These are phyloP conservation scores for Rhizopus sp. DNA, from an alignment of 371 early-diverging fungal genomes.

Conservation along the genomic window DNA sequence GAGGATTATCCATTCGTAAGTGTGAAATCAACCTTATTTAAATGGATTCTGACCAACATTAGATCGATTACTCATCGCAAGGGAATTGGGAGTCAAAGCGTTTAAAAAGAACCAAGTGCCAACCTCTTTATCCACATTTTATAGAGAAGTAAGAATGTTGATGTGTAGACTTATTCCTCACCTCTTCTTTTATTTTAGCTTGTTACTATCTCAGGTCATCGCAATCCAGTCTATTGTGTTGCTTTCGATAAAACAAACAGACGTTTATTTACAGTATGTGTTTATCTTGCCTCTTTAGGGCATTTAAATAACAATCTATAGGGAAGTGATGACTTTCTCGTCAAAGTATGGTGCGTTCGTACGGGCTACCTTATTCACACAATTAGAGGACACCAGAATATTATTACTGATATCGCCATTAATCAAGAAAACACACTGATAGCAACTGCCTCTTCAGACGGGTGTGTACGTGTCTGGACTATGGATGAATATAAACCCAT, in stretches of 20 bases:
- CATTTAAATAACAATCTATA: constrained; percentile 5
- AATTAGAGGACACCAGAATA: constrained; percentile 80
- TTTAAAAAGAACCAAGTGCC: constrained; percentile 27
- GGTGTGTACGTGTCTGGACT: constrained; percentile 81
- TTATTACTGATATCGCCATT: constrained; percentile 79
- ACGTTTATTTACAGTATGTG: constrained; percentile 69
- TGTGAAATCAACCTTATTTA: neutral
- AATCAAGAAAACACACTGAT: constrained; percentile 82
- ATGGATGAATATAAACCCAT: constrained; percentile 75
- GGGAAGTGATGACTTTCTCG: constrained; percentile 84
- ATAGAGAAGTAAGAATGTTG: constrained; percentile 34
- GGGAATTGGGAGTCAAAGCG: constrained; percentile 29
- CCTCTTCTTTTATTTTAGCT: constrained; percentile 41
- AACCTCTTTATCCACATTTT: constrained; percentile 28
- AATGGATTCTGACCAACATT: neutral
- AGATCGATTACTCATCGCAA: constrained; percentile 39
- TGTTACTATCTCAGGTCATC: constrained; percentile 76
- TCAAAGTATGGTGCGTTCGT: constrained; percentile 86
- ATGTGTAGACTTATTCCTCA: constrained; percentile 10
- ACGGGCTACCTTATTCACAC: constrained; percentile 83
- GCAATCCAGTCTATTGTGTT: constrained; percentile 72
- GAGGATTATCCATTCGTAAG: constrained; percentile 32
- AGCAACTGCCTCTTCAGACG: constrained; percentile 84
- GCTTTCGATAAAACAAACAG: constrained; percentile 75
- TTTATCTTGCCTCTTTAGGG: neutral